Evolutionary conservation across 176 grass and related monocot species (phyloP).

Genomic region (Rhynchospora pubera): DNA sequence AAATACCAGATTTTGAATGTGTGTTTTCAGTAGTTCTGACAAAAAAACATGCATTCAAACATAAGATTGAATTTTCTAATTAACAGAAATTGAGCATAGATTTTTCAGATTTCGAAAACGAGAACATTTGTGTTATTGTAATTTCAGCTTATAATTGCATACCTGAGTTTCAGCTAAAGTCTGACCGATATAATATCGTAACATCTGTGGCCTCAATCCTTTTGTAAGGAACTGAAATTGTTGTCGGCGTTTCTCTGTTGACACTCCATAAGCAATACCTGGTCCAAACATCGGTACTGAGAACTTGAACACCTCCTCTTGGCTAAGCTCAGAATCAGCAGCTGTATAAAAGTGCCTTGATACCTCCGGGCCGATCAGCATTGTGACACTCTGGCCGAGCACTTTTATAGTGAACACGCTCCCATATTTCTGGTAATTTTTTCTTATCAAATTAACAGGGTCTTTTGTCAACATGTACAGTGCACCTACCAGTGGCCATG

Average conservation of each 20-base stretch:
- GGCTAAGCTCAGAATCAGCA: constrained; percentile 35
- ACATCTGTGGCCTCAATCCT: constrained; percentile 34
- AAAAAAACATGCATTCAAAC: no score
- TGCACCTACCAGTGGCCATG: no score
- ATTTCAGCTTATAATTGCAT: no score
- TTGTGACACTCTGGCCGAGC: constrained; percentile 27
- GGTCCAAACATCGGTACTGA: constrained; percentile 54
- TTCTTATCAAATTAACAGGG: constrained; percentile 21
- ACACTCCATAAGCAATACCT: constrained; percentile 43
- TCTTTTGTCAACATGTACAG: constrained; percentile 24
- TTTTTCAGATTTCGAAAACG: no score
- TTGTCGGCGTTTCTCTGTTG: constrained; percentile 33
- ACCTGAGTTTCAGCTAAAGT: constrained; percentile 51
- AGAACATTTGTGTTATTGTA: no score
- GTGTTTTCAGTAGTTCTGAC: no score
- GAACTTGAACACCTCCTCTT: constrained; percentile 56
- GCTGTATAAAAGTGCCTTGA: constrained; percentile 45
- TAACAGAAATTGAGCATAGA: no score
- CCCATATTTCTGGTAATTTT: constrained; percentile 27
- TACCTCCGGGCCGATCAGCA: constrained; percentile 42
- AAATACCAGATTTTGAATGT: no score
- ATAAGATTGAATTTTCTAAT: no score
- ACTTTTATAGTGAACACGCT: constrained; percentile 45
- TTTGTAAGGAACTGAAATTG: constrained; percentile 62
- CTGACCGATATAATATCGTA: constrained; percentile 35